These are phyloP conservation scores for Penicillium janthinellum DNA, from an alignment of 2,329 filamentous ascomycete genomes.

Conservation along the genomic window DNA sequence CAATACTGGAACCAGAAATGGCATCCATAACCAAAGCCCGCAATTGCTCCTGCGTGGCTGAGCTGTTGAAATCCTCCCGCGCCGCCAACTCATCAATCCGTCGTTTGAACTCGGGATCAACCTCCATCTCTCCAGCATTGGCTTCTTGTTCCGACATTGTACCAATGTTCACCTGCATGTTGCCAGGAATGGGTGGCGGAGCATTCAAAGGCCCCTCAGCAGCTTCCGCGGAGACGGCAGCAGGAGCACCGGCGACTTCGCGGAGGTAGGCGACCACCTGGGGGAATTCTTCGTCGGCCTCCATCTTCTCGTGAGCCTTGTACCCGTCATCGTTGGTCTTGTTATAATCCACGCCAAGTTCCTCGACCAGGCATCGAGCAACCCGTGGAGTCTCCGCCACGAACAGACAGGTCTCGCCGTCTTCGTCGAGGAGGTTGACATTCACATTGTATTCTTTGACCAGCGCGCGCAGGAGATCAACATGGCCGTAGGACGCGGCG, in stretches of 20 bases:
- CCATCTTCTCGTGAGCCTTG: slow-evolving; percentile 80
- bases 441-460: slow-evolving; percentile 76
- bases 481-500: slow-evolving; percentile 87
- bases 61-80: slow-evolving; percentile 78
- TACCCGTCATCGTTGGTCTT: slow-evolving; percentile 72
- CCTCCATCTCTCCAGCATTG: slow-evolving; percentile 62
- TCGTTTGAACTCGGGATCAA: slow-evolving; percentile 79
- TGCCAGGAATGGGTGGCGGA: slow-evolving; percentile 70
- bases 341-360: slow-evolving; percentile 70
- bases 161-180: slow-evolving; percentile 75
- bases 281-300: slow-evolving; percentile 75
- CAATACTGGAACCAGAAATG: slow-evolving; percentile 65
- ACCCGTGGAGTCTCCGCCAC: slow-evolving; percentile 81
- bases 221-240: slow-evolving; percentile 21
- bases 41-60: slow-evolving; percentile 77
- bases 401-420: slow-evolving; percentile 92
- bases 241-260: slow-evolving; percentile 36
- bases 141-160: slow-evolving; percentile 64
- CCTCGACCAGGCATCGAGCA: slow-evolving; percentile 77
- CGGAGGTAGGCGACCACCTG: slow-evolving; percentile 72
- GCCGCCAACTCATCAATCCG: slow-evolving; percentile 87
- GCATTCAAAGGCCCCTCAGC: slow-evolving; percentile 41
- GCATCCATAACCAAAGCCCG: slow-evolving; percentile 79
- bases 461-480: slow-evolving; percentile 74
- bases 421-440: slow-evolving; percentile 82